Evolutionary conservation across 1,139 yeast species (phyloP), one percentile per base, ranked within the genome.

Genomic region (Candida labiduridarum): DNA sequence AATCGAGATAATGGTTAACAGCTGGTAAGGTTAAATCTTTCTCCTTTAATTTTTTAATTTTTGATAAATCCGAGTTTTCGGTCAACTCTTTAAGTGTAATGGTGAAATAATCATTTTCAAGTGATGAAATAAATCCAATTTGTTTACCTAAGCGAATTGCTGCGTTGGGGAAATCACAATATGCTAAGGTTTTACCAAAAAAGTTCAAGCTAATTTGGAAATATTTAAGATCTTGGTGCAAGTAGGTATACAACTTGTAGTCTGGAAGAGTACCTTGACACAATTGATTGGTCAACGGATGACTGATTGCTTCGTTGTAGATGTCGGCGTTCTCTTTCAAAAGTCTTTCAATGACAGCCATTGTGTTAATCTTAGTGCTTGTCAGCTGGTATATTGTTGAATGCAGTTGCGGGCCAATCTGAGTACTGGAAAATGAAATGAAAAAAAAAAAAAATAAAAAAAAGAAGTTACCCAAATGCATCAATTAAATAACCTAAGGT

Each of bases 221-320:
- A 56, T 73, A 80, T 52, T 71, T 72, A 51, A 77, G 62, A 58
- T 80, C 85, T 58, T 81, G 85, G 5, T 69, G 67, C 48, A 80
- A 59, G 55, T 80, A 81, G 1, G 76, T 69, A 58, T 64, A 74
- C 25, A 80, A 64, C 35, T 63, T 71, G 40, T 66, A 59, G 56
- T 79, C 78, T 0, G 75, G 61, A 22, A 80, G 63, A 1, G 74
- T 68, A 0, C 85, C 85, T 9, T 54, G 56, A 55, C 83, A 79
- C 41, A 78, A 59, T 54, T 80, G 80, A 39, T 66, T 66, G 18
- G 84, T 76, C 30, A 81, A 66, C 0, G 65, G 66, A 51, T 79
- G 84, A 18, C 69, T 61, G 11, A 72, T 71, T 3, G 83, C 69
- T 40, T 58, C 56, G 7, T 55, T 47, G 55, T 56, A 65, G 27